A percentile compares a stretch with the other conserved stretches of the same genome.
phyloP scores from a whole-genome alignment of 164 flowering plant species.

The Aristolochia californica region DNA sequence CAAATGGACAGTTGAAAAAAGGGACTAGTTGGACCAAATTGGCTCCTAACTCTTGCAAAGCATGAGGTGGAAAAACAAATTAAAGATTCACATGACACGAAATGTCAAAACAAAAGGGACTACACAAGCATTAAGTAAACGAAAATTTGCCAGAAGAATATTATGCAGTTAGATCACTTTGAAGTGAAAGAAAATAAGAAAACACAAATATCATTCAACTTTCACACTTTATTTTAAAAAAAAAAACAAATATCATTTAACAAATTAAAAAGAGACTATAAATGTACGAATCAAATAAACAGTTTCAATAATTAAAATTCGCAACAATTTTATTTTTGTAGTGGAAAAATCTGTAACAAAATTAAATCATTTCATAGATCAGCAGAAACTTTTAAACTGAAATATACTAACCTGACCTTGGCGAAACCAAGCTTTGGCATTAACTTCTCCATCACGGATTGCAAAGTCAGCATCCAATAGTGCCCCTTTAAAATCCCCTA shows the following conservation, averaged over 20 bases:
- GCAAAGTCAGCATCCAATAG: conserved; percentile 88
- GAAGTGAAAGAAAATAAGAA: no score
- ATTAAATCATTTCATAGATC: neutral
- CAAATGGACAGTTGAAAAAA: no score
- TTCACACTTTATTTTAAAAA: no score
- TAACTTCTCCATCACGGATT: conserved; percentile 73
- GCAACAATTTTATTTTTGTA: no score
- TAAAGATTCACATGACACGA: neutral
- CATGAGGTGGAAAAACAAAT: no score
- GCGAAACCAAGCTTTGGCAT: conserved; percentile 86
- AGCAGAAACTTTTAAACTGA: neutral
- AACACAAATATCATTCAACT: no score
- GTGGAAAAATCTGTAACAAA: no score
- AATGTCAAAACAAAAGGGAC: neutral
- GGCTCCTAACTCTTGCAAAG: no score
- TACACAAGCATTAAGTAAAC: neutral
- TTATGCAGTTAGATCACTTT: neutral
- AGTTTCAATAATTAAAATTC: no score
- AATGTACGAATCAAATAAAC: neutral
- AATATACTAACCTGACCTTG: conserved; percentile 81
- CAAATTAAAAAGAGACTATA: neutral
- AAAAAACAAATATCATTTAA: neutral
- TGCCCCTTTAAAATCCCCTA: conserved; percentile 89
- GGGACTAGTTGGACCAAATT: no score
- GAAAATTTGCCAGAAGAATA: neutral